Evolutionary conservation across 2,329 filamentous ascomycete genomes (phyloP).

Genomic region (Penicillium freii): DNA sequence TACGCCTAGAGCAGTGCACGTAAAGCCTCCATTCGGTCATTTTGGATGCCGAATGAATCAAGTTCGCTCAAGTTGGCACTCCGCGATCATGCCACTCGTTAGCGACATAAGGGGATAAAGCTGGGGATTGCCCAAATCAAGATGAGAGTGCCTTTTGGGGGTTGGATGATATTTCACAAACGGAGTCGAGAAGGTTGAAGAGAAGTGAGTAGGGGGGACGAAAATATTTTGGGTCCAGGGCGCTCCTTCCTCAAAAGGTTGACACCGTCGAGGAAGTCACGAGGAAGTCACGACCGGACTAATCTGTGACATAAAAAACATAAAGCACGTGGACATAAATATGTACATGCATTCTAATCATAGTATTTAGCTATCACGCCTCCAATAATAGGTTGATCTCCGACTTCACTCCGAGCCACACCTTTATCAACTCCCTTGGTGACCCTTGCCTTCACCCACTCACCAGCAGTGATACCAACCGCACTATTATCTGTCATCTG

Average conservation of each 20-base stretch:
- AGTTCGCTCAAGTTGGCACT: neutral
- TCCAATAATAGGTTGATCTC: conserved; percentile 18
- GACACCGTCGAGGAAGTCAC: neutral
- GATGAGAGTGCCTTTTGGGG: no score
- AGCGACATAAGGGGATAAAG: neutral
- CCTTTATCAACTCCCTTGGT: conserved; percentile 19
- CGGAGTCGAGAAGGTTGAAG: neutral
- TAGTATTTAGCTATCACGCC: conserved; percentile 21
- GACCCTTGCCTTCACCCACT: conserved; percentile 25
- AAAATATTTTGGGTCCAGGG: neutral
- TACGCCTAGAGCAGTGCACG: no score
- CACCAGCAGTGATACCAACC: conserved; percentile 15
- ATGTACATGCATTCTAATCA: neutral
- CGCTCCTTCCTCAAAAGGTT: neutral
- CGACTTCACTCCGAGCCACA: conserved; percentile 13
- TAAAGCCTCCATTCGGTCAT: neutral
- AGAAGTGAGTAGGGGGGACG: neutral
- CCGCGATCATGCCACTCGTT: neutral
- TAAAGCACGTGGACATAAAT: no score
- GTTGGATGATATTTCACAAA: no score
- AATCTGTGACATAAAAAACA: no score
- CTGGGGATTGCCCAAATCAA: neutral
- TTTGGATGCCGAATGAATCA: neutral
- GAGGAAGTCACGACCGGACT: neutral
- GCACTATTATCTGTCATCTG: conserved; percentile 9